phyloP scores from a whole-genome alignment of 2,329 filamentous ascomycete genomes.

The Curvularia sp. region DNA sequence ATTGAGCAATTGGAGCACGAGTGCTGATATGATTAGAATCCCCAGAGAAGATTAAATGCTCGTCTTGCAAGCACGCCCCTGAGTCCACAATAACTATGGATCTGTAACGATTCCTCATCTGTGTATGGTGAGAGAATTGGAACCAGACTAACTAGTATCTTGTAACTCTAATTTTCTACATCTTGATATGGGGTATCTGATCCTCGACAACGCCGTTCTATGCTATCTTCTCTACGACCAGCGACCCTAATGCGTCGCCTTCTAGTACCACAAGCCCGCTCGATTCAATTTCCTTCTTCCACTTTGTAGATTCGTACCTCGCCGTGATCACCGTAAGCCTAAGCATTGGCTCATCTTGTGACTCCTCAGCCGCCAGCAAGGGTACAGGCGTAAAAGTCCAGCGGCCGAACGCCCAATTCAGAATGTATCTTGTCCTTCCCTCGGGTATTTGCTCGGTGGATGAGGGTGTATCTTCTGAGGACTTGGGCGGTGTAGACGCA shows the following conservation, averaged over 20 bases:
- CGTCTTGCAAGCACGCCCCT: background rate
- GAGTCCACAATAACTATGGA: background rate
- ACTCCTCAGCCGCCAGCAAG: constrained; percentile 44
- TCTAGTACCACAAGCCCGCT: constrained; percentile 54
- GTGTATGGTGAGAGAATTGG: background rate
- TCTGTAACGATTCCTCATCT: background rate
- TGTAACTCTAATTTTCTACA: background rate
- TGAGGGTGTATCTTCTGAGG: constrained; percentile 51
- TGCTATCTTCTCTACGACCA: constrained; percentile 32
- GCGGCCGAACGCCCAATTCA: constrained; percentile 97
- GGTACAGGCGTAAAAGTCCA: constrained; percentile 82
- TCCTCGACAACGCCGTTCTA: background rate
- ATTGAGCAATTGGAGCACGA: constrained; percentile 35
- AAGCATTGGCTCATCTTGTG: constrained; percentile 61
- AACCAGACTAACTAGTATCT: background rate
- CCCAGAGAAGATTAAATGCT: background rate
- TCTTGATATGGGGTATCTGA: background rate
- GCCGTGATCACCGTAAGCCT: constrained; percentile 80
- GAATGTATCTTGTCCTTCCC: constrained; percentile 71
- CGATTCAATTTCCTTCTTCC: constrained; percentile 74
- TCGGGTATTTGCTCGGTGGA: constrained; percentile 46
- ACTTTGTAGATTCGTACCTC: constrained; percentile 75
- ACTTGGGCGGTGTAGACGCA: constrained; percentile 54
- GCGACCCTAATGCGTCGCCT: constrained; percentile 26
- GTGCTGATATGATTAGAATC: background rate